Evolutionary conservation across 2,329 filamentous ascomycete species (phyloP).

Genomic region (Fusarium acutatum): DNA sequence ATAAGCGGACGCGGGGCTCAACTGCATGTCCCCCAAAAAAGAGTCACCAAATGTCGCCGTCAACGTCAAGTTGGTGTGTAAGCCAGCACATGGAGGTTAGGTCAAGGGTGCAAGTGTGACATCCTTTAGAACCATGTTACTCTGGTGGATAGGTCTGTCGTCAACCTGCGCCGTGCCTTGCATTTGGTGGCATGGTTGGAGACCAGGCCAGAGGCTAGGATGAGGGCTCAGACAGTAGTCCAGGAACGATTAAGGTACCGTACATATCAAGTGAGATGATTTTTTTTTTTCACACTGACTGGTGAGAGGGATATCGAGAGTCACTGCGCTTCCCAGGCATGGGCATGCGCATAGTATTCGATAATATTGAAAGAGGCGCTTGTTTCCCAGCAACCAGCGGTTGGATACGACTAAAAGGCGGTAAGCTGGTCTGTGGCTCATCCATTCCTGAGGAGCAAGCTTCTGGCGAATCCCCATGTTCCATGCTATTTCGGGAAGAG

Average conservation of each 20-base stretch:
- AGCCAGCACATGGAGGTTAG: conserved; percentile 14
- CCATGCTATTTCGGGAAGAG: conserved; percentile 8
- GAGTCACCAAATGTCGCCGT: conserved; percentile 29
- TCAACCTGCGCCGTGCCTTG: conserved; percentile 44
- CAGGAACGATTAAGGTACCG: conserved; percentile 38
- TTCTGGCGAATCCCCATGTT: background rate
- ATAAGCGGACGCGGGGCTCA: conserved; percentile 36
- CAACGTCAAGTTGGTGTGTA: conserved; percentile 28
- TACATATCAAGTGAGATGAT: conserved; percentile 13
- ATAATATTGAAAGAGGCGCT: background rate
- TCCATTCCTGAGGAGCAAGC: conserved; percentile 15
- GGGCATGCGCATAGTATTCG: background rate
- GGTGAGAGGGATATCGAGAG: background rate
- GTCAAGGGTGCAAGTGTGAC: conserved; percentile 21
- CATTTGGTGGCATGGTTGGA: conserved; percentile 42
- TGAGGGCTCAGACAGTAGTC: conserved; percentile 28
- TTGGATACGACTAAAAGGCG: conserved; percentile 6
- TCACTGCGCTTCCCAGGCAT: background rate
- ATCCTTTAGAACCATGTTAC: conserved; percentile 29
- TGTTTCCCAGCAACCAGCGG: conserved; percentile 17
- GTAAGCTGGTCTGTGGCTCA: conserved; percentile 12
- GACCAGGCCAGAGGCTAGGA: conserved; percentile 35
- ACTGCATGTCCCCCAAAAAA: conserved; percentile 16
- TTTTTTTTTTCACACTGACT: background rate
- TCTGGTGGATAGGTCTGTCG: conserved; percentile 36